Conservation (phyloP, 192 early-diverging fungal genomes). For the Geranomyces variabilis region DNA sequence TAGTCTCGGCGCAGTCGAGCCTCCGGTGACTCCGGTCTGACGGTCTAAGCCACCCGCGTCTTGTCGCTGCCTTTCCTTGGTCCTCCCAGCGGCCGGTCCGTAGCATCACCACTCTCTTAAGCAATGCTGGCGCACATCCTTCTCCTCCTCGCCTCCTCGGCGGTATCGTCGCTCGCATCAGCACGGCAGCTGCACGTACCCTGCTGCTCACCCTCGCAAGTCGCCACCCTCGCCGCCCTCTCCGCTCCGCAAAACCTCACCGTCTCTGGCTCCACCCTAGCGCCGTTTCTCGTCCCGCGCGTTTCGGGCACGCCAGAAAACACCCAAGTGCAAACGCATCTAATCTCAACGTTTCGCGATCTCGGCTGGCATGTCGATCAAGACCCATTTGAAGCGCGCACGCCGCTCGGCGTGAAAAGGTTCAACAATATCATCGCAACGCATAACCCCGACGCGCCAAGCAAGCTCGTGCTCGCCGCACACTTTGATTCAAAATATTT, state of each 20-base stretch:
- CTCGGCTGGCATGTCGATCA: slow-evolving; percentile 80
- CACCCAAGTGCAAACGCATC: slow-evolving; percentile 67
- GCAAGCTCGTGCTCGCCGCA: slow-evolving; percentile 82
- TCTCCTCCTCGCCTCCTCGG: not conserved
- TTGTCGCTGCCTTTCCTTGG: too few relatives aligned
- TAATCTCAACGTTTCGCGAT: slow-evolving; percentile 64
- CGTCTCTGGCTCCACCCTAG: slow-evolving; percentile 40
- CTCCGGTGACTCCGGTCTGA: too few relatives aligned
- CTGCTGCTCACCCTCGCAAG: slow-evolving; percentile 16
- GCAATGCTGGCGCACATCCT: not conserved
- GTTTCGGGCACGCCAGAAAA: slow-evolving; percentile 78
- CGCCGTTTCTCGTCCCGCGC: slow-evolving; percentile 78
- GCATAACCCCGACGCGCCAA: slow-evolving; percentile 72
- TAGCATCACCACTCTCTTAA: too few relatives aligned
- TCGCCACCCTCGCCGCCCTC: slow-evolving; percentile 14
- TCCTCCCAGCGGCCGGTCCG: too few relatives aligned
- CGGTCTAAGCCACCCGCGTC: too few relatives aligned
- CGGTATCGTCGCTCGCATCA: not conserved
- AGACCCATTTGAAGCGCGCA: slow-evolving; percentile 75
- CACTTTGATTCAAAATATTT: slow-evolving; percentile 93
- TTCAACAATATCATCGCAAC: slow-evolving; percentile 93
- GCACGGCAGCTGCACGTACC: not conserved
- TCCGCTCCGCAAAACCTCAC: slow-evolving; percentile 29
- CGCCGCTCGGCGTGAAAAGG: slow-evolving; percentile 73
- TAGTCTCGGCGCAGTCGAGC: too few relatives aligned